Evolutionary conservation across 164 flowering plant genomes (phyloP).

Genomic region (Chimonanthus salicifolius): DNA sequence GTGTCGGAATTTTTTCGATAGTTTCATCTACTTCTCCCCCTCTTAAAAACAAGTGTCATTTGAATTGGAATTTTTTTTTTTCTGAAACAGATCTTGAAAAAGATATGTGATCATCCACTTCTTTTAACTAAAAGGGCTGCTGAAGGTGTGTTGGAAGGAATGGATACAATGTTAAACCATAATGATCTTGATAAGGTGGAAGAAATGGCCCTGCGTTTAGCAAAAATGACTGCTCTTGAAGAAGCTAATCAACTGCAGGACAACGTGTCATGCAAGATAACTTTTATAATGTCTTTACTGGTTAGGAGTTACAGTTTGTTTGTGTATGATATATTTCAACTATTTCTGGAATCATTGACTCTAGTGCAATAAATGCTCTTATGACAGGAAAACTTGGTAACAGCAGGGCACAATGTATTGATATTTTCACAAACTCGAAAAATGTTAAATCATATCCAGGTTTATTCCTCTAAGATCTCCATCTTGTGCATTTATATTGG

Average conservation of each 20-base stretch:
- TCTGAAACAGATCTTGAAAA: constrained; percentile 73
- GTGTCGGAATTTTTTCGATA: too few species aligned
- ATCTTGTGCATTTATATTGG: background rate
- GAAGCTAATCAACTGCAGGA: constrained; percentile 42
- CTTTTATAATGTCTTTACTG: constrained; percentile 76
- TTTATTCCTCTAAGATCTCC: constrained; percentile 8
- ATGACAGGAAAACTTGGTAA: constrained; percentile 60
- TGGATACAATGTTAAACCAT: constrained; percentile 63
- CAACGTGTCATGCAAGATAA: constrained; percentile 84
- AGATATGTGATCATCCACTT: constrained; percentile 97
- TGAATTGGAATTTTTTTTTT: background rate
- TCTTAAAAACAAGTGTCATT: too few species aligned
- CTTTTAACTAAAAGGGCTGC: constrained; percentile 93
- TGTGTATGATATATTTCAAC: background rate
- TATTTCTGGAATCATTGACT: background rate
- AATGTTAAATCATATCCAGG: constrained; percentile 94
- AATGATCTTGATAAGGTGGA: constrained; percentile 63
- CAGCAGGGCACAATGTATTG: constrained; percentile 77
- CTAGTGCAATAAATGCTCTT: constrained; percentile 4
- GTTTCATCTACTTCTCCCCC: too few species aligned
- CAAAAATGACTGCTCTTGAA: constrained; percentile 45
- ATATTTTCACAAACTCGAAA: constrained; percentile 97
- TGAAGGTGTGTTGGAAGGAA: constrained; percentile 85
- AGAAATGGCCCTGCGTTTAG: constrained; percentile 65
- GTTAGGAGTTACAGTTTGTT: constrained; percentile 29